phyloP scores from a whole-genome alignment of 2,329 filamentous ascomycete genomes.

The Verticillium albo-atrum region DNA sequence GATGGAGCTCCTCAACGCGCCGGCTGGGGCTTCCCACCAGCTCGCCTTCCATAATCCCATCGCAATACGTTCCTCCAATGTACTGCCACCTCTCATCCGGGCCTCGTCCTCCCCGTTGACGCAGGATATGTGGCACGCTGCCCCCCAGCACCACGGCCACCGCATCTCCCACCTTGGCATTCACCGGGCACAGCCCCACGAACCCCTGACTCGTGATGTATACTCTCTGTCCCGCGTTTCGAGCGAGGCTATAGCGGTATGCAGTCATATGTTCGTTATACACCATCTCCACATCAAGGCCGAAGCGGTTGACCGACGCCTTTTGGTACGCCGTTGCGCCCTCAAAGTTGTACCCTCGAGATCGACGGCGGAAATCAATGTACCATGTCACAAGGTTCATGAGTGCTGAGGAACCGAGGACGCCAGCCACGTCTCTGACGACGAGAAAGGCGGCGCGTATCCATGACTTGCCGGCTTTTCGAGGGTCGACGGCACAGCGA shows the following conservation, averaged over 20 bases:
- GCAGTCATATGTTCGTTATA: not conserved
- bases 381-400: not conserved
- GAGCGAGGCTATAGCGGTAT: not conserved
- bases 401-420: not conserved
- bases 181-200: slow-evolving; percentile 21
- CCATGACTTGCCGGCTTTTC: not conserved
- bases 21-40: not conserved
- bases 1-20: not conserved
- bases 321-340: not conserved
- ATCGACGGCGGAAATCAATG: not conserved
- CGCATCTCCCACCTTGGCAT: slow-evolving; percentile 16
- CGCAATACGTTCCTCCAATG: slow-evolving; percentile 26
- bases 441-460: not conserved
- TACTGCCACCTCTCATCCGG: slow-evolving; percentile 15
- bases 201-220: slow-evolving; percentile 22
- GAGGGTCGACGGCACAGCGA: not conserved
- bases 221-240: slow-evolving; percentile 8
- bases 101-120: slow-evolving; percentile 1
- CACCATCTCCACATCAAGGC: not conserved
- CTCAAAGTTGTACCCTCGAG: not conserved
- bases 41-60: slow-evolving; percentile 28
- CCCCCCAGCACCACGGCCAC: slow-evolving; percentile 22
- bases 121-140: slow-evolving; percentile 21
- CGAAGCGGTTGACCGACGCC: not conserved
- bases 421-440: not conserved